Base-by-base conservation (phyloP, 495 filamentous ascomycete genomes). In the Neurospora discreta region DNA sequence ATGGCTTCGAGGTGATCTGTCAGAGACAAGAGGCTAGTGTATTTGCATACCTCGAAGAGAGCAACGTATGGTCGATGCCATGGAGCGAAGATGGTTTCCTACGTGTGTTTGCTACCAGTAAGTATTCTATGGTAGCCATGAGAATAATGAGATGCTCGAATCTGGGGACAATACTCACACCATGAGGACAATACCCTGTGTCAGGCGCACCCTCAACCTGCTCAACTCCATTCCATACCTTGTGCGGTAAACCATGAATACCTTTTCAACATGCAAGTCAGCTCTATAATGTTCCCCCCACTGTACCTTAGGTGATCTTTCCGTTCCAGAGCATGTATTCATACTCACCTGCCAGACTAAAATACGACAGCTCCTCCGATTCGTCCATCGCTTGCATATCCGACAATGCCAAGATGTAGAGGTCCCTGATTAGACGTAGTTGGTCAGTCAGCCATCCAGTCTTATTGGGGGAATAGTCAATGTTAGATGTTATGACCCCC, bases 181-280 rank as follows among this genome's bases (percentile, higher is more conserved):
- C 76, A 58, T 85, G 84, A 58, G 83, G 82, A 73, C 87, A 88
- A 71, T 85, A 88, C 1, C 85, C 85, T 13, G 73, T 73, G 15
- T 73, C 65, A 11, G 77, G 74, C 5, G 74, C 77, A 42, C 80
- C 78, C 20, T 77, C 58, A 68, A 81, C 81, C 18, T 82, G 76
- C 3, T 74, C 78, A 15, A 83, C 80, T 39, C 78, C 81, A 71
- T 88, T 83, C 81, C 84, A 88, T 33, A 80, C 74, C 39, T 75
- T 77, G 73, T 83, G 84, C 16, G 86, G 85, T 26, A 81, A 75
- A 20, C 86, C 86, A 71, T 87, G 86, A 69, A 87, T 87, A 26
- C 84, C 85, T 87, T 87, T 60, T 41, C 13, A 36, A 33, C 15
- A 11, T n/a, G 20, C 33, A 18, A 42, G 65, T 58, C 44, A 60